phyloP scores from a whole-genome alignment of 139 green algal genomes.

The Medakamo hakoo region DNA sequence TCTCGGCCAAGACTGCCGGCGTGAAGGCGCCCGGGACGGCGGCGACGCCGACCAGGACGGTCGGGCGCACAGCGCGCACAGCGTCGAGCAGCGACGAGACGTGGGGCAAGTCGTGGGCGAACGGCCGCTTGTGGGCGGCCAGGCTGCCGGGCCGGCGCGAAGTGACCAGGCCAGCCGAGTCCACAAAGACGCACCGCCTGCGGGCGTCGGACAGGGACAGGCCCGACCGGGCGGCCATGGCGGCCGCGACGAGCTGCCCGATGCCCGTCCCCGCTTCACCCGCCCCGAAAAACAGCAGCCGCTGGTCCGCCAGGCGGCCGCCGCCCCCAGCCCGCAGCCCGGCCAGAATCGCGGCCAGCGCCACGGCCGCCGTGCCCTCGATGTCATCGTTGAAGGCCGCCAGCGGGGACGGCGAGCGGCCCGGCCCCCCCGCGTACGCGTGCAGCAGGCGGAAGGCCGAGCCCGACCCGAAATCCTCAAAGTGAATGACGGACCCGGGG shows the following conservation, averaged over 20 bases:
- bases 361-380: slow-evolving; percentile 66
- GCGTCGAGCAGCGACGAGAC: slow-evolving; percentile 23
- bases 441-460: slow-evolving; percentile 69
- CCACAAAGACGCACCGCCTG: slow-evolving; percentile 47
- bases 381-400: slow-evolving; percentile 84
- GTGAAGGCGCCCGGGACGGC: slow-evolving; percentile 39
- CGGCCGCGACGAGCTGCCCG: slow-evolving; percentile 46
- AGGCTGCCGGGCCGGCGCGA: slow-evolving; percentile 18
- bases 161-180: slow-evolving; percentile 60
- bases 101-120: slow-evolving; percentile 52
- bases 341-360: slow-evolving; percentile 52
- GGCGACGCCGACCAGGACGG: slow-evolving; percentile 41
- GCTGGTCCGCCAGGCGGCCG: slow-evolving; percentile 28
- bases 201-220: slow-evolving; percentile 26
- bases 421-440: slow-evolving; percentile 18
- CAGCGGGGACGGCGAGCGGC: no score
- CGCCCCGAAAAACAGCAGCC: slow-evolving; percentile 54
- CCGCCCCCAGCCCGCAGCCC: slow-evolving; percentile 32
- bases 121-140: slow-evolving; percentile 67
- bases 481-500: slow-evolving; percentile 60
- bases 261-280: slow-evolving; percentile 62
- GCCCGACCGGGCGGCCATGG: slow-evolving; percentile 23
- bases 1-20: slow-evolving; percentile 39
- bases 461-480: slow-evolving; percentile 76
- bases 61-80: slow-evolving; percentile 24